Conservation (phyloP, 306 rosid species). For the Cicer arietinum region DNA sequence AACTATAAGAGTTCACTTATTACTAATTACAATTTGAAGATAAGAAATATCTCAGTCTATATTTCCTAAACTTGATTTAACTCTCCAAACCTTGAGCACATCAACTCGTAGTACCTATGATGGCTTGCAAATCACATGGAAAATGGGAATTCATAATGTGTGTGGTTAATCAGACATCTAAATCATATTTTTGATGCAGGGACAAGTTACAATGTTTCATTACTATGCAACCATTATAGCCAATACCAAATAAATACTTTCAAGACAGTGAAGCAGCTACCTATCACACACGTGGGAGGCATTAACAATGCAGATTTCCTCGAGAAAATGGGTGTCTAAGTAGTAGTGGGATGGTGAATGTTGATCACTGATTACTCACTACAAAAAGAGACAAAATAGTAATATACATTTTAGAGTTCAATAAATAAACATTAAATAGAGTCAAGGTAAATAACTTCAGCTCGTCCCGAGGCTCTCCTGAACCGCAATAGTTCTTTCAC, state of each 20-base stretch:
- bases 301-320: background rate
- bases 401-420: constrained; percentile 11
- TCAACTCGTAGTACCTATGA: background rate
- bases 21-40: too few species aligned
- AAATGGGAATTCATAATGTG: background rate
- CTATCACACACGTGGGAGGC: background rate
- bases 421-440: constrained; percentile 37
- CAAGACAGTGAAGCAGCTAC: background rate
- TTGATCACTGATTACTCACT: background rate
- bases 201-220: background rate
- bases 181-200: background rate
- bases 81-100: background rate
- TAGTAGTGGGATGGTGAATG: constrained; percentile 14
- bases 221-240: too few species aligned
- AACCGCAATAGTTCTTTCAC: constrained; percentile 56
- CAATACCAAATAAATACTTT: background rate
- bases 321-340: background rate
- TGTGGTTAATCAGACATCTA: background rate
- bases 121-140: background rate
- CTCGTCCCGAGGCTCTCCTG: constrained; percentile 57
- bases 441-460: constrained; percentile 62
- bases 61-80: background rate
- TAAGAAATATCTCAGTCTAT: too few species aligned
- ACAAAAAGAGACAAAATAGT: background rate
- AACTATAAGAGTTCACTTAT: too few species aligned